A percentile compares a stretch with the other conserved stretches of the same genome.
phyloP scores from a whole-genome alignment of 2,329 filamentous ascomycete species.

The Hypoxylon sp. region DNA sequence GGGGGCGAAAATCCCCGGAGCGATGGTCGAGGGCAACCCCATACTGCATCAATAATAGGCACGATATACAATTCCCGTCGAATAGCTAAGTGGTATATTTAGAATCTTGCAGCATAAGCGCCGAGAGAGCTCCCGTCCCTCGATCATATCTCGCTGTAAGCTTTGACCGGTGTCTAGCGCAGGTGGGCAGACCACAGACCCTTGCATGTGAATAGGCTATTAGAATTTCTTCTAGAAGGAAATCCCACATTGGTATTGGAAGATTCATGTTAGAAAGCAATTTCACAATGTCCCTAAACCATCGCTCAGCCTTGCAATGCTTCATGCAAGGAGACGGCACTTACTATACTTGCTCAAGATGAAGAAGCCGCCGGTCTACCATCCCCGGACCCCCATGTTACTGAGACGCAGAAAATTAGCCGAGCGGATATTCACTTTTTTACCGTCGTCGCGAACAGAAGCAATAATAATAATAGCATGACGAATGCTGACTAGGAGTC shows the following conservation, averaged over 20 bases:
- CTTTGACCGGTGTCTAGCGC: no score
- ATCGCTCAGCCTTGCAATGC: constrained; percentile 12
- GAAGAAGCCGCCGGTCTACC: no score
- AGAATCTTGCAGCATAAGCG: constrained; percentile 10
- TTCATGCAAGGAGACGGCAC: constrained; percentile 12
- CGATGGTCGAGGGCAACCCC: background rate
- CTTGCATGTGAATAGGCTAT: constrained; percentile 9
- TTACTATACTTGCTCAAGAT: no score
- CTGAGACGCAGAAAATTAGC: constrained; percentile 1
- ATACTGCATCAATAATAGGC: background rate
- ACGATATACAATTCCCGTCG: background rate
- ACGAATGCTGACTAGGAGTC: constrained; percentile 13
- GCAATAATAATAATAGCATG: constrained; percentile 2
- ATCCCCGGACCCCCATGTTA: constrained; percentile 18
- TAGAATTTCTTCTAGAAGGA: constrained; percentile 11
- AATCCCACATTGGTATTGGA: constrained; percentile 1
- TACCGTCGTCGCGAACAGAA: no score
- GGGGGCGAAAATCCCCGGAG: background rate
- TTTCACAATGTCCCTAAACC: no score
- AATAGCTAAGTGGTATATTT: constrained; percentile 6
- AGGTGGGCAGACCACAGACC: background rate
- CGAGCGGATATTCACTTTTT: constrained; percentile 3
- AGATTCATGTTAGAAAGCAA: background rate
- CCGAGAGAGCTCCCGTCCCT: background rate
- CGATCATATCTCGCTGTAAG: no score